phyloP scores from a whole-genome alignment of 495 filamentous ascomycete genomes.

The Penicillium antarcticum region DNA sequence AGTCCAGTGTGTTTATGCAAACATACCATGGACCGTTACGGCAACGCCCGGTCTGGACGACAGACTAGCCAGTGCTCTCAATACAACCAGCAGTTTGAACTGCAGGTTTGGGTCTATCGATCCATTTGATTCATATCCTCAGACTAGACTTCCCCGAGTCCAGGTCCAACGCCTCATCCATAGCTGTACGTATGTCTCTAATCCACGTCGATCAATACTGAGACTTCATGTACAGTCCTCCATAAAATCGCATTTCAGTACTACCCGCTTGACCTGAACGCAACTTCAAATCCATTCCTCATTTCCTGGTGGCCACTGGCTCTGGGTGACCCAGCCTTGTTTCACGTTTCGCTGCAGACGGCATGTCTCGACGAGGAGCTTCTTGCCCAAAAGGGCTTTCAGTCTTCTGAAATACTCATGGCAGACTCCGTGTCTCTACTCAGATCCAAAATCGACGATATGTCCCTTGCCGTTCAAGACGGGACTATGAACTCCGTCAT shows the following conservation, averaged over 20 bases:
- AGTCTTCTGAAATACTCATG: conserved; percentile 48
- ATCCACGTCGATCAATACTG: background rate
- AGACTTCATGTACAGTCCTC: conserved; percentile 34
- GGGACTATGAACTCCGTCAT: conserved; percentile 54
- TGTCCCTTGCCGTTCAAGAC: conserved; percentile 46
- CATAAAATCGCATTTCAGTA: conserved; percentile 53
- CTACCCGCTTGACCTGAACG: conserved; percentile 49
- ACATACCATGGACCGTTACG: conserved; percentile 37
- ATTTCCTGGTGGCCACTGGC: conserved; percentile 54
- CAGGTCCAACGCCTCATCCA: conserved; percentile 49
- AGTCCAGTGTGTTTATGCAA: conserved; percentile 43
- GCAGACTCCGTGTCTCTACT: conserved; percentile 47
- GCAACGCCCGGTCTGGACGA: conserved; percentile 9
- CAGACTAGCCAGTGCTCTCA: conserved; percentile 2
- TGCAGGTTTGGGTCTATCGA: conserved; percentile 34
- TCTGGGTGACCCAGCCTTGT: conserved; percentile 47
- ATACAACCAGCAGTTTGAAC: conserved; percentile 5
- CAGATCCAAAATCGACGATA: conserved; percentile 39
- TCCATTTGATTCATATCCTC: conserved; percentile 51
- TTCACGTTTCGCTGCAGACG: conserved; percentile 52
- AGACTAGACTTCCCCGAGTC: conserved; percentile 40
- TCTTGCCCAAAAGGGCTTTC: conserved; percentile 44
- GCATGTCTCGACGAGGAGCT: conserved; percentile 51
- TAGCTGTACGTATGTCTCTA: conserved; percentile 34
- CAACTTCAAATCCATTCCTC: conserved; percentile 48